Evolutionary conservation across 2,329 filamentous ascomycete genomes (phyloP), one percentile per base, ranked within the genome.

Genomic region (Blumeria hordei): DNA sequence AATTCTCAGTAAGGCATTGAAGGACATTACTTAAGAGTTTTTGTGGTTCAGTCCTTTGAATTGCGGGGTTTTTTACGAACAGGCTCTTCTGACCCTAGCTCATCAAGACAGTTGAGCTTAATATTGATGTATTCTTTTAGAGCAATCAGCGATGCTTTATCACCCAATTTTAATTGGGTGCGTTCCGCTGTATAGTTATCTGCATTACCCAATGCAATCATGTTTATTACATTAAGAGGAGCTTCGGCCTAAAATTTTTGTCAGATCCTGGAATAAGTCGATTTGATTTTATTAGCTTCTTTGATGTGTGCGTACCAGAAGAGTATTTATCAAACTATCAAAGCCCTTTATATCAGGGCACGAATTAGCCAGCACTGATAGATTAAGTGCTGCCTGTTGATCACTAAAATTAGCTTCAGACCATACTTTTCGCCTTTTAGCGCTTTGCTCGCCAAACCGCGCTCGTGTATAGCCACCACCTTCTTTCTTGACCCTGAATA

Each of bases 341-440:
- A 47, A 16, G 18, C 44, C 44, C 28, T 55, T 21, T 34, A 36
- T n/a, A 16, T n/a, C 39, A 16, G 67, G 67, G 58, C 72, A 69
- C 59, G 72, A 71, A 55, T 70, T 71, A 51, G 72, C 69, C 39
- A 85, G 69, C 58, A 75, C 73, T 47, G 74, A 71, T 35, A 87
- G 70, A 57, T 77, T 79, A 57, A 85, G 71, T 4, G 79, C 80
- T 45, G 78, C 74, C 63, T 84, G 80, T 63, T 82, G 74, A 65
- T 84, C 77, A 34, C 14, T 36, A n/a, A 45, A n/a, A 36, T 45
- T 45, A 5, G 16, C 12, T 49, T 55, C 12, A 28, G 39, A 45
- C 41, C 41, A 45, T 9, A 33, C n/a, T 34, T 28, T 41, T 18
- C 12, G 16, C 28, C 28, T 53, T 21, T 39, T 39, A 21, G 8